Base-by-base conservation (phyloP, 179 eudicot genomes). In the Heliamphora ciliata region DNA sequence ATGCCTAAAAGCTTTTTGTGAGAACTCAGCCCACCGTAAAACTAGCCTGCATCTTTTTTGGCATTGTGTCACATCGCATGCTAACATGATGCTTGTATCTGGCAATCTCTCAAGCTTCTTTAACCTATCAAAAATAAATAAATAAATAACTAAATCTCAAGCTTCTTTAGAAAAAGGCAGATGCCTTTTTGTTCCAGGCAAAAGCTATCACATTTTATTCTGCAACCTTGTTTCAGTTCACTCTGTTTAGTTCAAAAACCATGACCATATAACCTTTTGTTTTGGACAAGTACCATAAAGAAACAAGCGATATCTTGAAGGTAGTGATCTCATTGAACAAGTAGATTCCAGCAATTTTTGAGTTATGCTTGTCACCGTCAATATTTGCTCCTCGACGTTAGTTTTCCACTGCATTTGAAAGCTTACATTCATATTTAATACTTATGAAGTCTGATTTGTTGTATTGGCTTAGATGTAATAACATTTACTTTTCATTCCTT, bases 401-500 rank as follows among this genome's bases (percentile, higher is more conserved):
- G 55, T 18, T 44, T 61, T 21, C 18, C 59, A 21, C 8, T 18
- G 54, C n/a, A 64, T 75, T 75, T 75, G 11, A 44, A 14, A 40
- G 50, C 51, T 56, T 8, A 58, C 0, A 59, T 65, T 64, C 21
- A 47, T 66, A 31, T 48, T 66, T 66, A 13, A 50, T 21, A n/a
- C 15, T 13, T 9, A 56, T 52, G 65, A 66, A 67, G n/a, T 79
- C 18, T 11, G 31, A 68, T 31, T 10, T 31, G 15, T 72, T 59
- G 8, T 58, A 6, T 5, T 40, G 40, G 73, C 47, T 80, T 72
- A 21, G 47, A 7, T 46, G 51, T 51, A 70, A 67, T 74, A 64
- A 56, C 8, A 40, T 79, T 60, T 83, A 61, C 31, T 8, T 79
- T 77, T 81, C 74, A 15, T 72, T 84, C 63, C 48, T 82, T 48